A percentile compares a stretch with the other conserved stretches of the same genome.
phyloP scores from a whole-genome alignment of 345 rosid species.

The Zanthoxylum bungeanum region DNA sequence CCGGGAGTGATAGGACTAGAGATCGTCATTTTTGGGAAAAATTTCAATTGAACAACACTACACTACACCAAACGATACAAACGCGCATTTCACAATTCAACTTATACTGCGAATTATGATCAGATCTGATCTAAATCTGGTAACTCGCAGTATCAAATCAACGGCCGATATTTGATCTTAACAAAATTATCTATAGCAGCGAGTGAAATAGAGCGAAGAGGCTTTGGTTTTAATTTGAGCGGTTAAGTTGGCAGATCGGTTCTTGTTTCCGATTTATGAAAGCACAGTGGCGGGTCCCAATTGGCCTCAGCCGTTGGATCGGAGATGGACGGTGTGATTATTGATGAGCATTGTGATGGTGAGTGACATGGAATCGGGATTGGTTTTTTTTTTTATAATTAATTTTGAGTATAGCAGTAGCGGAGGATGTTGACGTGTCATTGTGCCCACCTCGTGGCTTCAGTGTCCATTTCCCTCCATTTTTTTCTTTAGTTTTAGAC shows the following conservation, averaged over 20 bases:
- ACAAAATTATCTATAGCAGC: background rate
- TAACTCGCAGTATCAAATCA: background rate
- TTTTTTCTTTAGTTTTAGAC: background rate
- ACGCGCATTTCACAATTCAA: conserved; percentile 10
- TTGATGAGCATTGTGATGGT: background rate
- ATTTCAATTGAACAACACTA: background rate
- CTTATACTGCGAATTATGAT: background rate
- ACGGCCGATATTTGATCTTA: conserved; percentile 1
- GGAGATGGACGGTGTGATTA: background rate
- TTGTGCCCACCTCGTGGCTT: background rate
- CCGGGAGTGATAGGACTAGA: conserved; percentile 61
- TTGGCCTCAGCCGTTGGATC: background rate
- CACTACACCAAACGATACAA: background rate
- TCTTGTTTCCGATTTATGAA: background rate
- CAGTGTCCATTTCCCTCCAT: background rate
- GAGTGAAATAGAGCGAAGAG: background rate
- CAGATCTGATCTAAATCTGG: conserved; percentile 31
- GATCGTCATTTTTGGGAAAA: conserved; percentile 35
- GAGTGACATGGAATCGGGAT: background rate
- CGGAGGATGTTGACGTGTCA: background rate
- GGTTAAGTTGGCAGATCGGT: background rate
- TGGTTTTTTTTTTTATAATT: background rate
- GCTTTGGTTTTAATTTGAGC: background rate
- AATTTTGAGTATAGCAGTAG: background rate
- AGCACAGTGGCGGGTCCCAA: background rate